Conservation (phyloP, 257 asterid species). For the Cinchona pubescens region DNA sequence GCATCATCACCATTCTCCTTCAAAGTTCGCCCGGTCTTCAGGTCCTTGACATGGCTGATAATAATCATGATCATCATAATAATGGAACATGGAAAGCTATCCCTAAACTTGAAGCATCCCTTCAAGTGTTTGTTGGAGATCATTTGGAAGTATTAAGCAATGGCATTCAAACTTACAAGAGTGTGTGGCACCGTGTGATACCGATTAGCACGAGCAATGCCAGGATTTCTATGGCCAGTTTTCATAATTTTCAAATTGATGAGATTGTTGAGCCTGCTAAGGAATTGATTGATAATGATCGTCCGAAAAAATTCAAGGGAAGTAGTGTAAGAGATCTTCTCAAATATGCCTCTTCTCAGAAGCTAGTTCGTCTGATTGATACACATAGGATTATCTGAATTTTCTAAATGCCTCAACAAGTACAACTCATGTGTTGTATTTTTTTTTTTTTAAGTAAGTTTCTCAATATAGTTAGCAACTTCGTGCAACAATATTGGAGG, state of each 20-base stretch:
- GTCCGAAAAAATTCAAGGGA: not conserved
- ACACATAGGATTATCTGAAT: not conserved
- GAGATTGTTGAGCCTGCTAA: conserved; percentile 1
- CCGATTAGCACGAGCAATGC: not conserved
- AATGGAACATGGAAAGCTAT: conserved; percentile 3
- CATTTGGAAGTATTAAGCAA: conserved; percentile 11
- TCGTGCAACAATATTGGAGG: too few species aligned
- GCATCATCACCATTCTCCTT: conserved; percentile 5
- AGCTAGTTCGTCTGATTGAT: not conserved
- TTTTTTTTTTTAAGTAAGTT: too few species aligned
- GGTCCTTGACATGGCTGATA: not conserved
- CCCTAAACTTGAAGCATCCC: conserved; percentile 3
- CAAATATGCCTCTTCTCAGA: not conserved
- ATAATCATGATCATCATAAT: too few species aligned
- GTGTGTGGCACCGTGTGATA: not conserved
- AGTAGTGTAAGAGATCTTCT: conserved; percentile 1
- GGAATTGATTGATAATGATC: not conserved
- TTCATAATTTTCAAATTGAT: conserved; percentile 9
- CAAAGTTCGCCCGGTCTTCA: conserved; percentile 9
- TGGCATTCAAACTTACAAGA: conserved; percentile 3
- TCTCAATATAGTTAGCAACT: too few species aligned
- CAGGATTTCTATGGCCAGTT: conserved; percentile 1
- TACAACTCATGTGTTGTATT: too few species aligned
- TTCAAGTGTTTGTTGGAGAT: conserved; percentile 14
- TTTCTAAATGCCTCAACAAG: too few species aligned